Percentiles rank a stretch among this genome's conserved stretches.
Conservation (phyloP, 768 basidiomycete genomes). For the Phylloporus rhodoxanthus region DNA sequence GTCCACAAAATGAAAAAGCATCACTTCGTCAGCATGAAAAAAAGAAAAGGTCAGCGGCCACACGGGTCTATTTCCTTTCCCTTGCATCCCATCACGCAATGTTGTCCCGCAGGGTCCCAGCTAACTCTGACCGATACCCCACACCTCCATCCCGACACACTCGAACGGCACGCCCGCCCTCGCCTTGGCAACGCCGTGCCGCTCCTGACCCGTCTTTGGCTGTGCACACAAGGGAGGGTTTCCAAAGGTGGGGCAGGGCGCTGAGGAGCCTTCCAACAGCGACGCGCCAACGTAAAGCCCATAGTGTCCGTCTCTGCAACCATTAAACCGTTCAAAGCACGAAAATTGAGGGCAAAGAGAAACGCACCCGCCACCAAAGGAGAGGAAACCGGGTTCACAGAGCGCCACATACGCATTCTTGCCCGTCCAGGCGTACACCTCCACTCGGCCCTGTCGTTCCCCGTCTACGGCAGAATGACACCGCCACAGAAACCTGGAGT, state of each 20-base stretch:
- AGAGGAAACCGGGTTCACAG: constrained; percentile 74
- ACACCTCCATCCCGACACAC: constrained; percentile 88
- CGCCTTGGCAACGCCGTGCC: constrained; percentile 19
- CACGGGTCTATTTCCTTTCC: background rate
- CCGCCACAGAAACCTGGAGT: constrained; percentile 72
- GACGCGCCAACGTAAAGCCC: constrained; percentile 84
- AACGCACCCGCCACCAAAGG: constrained; percentile 88
- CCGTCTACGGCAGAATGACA: constrained; percentile 31
- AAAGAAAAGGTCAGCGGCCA: background rate
- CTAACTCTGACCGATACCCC: constrained; percentile 53
- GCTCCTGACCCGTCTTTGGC: background rate
- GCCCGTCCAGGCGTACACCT: constrained; percentile 79
- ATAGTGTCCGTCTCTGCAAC: constrained; percentile 70
- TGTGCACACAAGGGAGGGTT: constrained; percentile 74
- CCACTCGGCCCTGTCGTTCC: constrained; percentile 33
- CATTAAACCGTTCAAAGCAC: too few species aligned
- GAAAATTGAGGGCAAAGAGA: background rate
- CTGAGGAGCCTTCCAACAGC: constrained; percentile 78
- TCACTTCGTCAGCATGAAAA: background rate
- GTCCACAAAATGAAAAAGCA: background rate
- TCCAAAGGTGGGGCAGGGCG: constrained; percentile 77
- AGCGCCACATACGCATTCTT: constrained; percentile 86
- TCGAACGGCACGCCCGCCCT: constrained; percentile 65
- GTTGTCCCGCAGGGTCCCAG: too few species aligned
- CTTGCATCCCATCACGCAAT: too few species aligned